Conservation (phyloP, 1,139 yeast species). For the Lodderomyces oxycetoniae region DNA sequence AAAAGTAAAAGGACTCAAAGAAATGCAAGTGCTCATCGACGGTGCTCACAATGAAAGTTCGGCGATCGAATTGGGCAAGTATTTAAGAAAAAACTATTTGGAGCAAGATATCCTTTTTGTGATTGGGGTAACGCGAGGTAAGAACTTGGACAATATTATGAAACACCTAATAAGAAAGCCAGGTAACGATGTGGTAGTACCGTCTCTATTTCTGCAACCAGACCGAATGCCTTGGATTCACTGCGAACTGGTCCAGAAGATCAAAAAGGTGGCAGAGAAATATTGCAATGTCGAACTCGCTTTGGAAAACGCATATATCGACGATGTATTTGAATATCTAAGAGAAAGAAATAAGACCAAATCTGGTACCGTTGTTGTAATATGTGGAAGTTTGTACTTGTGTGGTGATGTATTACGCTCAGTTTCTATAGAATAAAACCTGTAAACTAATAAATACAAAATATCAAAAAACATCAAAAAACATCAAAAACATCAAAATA, state of each 20-base stretch:
- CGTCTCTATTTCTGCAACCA: constrained; percentile 62
- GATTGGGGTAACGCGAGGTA: constrained; percentile 73
- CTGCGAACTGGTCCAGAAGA: constrained; percentile 34
- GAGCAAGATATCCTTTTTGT: constrained; percentile 51
- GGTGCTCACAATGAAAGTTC: constrained; percentile 94
- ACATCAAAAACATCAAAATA: too few species aligned
- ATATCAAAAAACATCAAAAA: too few species aligned
- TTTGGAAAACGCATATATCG: constrained; percentile 9
- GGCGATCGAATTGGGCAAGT: constrained; percentile 57
- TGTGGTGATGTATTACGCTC: constrained; percentile 65
- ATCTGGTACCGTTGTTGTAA: constrained; percentile 43
- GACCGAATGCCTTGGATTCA: constrained; percentile 93
- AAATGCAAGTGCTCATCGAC: constrained; percentile 52
- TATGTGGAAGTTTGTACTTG: constrained; percentile 74
- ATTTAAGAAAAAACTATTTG: constrained; percentile 14
- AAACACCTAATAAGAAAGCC: constrained; percentile 40
- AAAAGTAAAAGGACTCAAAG: constrained; percentile 18
- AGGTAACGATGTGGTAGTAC: constrained; percentile 54
- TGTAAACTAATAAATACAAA: too few species aligned
- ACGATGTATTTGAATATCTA: constrained; percentile 17
- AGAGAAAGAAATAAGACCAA: constrained; percentile 20
- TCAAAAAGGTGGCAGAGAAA: constrained; percentile 5
- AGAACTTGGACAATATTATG: constrained; percentile 51
- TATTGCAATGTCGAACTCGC: constrained; percentile 22
- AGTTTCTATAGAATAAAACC: too few species aligned